Percentiles rank a stretch among this genome's conserved stretches.
Conservation (phyloP, 2,329 filamentous ascomycete species). For the Monascus ruber region DNA sequence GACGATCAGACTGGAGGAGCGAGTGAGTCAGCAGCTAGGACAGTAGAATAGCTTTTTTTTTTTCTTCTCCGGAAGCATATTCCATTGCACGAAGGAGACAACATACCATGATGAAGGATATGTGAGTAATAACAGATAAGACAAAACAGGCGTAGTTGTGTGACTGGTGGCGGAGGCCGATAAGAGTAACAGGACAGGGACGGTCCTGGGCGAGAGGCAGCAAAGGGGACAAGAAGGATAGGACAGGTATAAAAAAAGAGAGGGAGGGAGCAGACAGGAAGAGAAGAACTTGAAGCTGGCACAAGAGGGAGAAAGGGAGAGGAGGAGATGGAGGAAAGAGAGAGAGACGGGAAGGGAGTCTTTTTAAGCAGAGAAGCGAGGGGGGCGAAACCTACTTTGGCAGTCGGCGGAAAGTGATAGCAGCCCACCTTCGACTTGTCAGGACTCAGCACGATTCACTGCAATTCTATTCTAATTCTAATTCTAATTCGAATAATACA, state of each 20-base stretch:
- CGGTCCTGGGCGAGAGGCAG: conserved; percentile 3
- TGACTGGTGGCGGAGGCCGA: conserved; percentile 5
- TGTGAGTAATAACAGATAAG: conserved; percentile 5
- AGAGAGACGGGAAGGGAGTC: conserved; percentile 5
- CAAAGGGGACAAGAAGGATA: conserved; percentile 6
- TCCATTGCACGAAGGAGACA: background rate
- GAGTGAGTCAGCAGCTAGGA: conserved; percentile 14
- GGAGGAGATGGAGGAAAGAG: conserved; percentile 11
- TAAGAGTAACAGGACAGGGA: conserved; percentile 2
- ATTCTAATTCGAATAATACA: too few relatives aligned
- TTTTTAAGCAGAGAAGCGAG: too few relatives aligned
- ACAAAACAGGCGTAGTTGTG: conserved; percentile 1
- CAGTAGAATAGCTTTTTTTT: conserved; percentile 4
- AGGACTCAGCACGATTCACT: too few relatives aligned
- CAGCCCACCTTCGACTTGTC: too few relatives aligned
- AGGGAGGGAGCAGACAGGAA: conserved; percentile 1
- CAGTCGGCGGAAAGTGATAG: too few relatives aligned
- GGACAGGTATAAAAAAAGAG: conserved; percentile 6
- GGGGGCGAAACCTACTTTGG: too few relatives aligned
- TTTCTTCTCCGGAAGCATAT: conserved; percentile 3
- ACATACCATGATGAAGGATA: conserved; percentile 17
- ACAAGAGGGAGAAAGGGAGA: conserved; percentile 2
- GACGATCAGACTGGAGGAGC: conserved; percentile 22
- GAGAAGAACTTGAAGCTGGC: conserved; percentile 5
- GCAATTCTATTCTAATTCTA: too few relatives aligned